Evolutionary conservation across 2,329 filamentous ascomycete species (phyloP).

Genomic region (Pseudocercospora pini-densiflorae): DNA sequence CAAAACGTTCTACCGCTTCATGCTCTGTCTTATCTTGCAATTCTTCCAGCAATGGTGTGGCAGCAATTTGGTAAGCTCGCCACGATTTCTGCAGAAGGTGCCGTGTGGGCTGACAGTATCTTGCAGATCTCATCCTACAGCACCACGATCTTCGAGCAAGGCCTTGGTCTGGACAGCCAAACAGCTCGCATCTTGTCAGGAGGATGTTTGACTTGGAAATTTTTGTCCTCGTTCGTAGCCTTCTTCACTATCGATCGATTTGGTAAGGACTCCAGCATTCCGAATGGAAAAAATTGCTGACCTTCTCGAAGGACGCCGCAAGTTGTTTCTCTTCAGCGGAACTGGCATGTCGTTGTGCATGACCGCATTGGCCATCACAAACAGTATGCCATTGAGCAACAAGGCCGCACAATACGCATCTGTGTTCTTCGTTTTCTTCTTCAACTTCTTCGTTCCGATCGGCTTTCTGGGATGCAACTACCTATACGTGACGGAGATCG

Average conservation of each 20-base stretch:
- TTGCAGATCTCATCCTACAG: slow-evolving; percentile 34
- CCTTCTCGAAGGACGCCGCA: slow-evolving; percentile 49
- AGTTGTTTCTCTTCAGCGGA: slow-evolving; percentile 58
- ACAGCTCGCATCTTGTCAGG: slow-evolving; percentile 50
- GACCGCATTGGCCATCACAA: slow-evolving; percentile 58
- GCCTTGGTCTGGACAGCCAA: slow-evolving; percentile 45
- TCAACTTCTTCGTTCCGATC: slow-evolving; percentile 64
- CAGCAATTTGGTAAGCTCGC: slow-evolving; percentile 36
- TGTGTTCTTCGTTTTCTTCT: slow-evolving; percentile 63
- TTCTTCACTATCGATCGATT: slow-evolving; percentile 58
- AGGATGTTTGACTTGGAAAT: slow-evolving; percentile 60
- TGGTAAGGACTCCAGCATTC: slow-evolving; percentile 44
- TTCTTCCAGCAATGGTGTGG: slow-evolving; percentile 59
- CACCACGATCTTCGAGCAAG: slow-evolving; percentile 37
- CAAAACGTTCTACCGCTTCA: slow-evolving; percentile 56
- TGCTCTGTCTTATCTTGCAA: slow-evolving; percentile 55
- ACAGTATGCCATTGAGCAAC: slow-evolving; percentile 54
- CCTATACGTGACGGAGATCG: slow-evolving; percentile 64
- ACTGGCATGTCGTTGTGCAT: slow-evolving; percentile 60
- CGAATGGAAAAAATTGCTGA: neutral
- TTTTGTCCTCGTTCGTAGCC: slow-evolving; percentile 56
- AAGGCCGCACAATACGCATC: slow-evolving; percentile 55
- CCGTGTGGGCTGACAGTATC: neutral
- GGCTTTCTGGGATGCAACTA: slow-evolving; percentile 65
- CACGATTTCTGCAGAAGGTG: neutral